phyloP scores from a whole-genome alignment of 2,329 filamentous ascomycete species.

The Cylindrodendrum hubeiense region DNA sequence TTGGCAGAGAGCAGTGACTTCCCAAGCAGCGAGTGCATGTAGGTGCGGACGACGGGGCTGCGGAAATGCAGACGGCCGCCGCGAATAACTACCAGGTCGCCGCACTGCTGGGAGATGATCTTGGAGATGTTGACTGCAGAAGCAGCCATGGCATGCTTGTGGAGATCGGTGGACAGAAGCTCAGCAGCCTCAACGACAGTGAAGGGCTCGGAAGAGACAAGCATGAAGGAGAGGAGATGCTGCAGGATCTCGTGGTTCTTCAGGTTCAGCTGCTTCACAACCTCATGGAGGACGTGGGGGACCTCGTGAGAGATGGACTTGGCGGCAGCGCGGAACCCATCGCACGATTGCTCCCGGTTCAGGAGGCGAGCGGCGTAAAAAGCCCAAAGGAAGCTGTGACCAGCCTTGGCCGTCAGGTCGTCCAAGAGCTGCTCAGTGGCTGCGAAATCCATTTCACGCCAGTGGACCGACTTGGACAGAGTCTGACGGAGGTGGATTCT shows the following conservation, averaged over 20 bases:
- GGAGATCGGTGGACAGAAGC: constrained; percentile 47
- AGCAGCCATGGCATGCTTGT: constrained; percentile 20
- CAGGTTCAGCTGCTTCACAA: constrained; percentile 26
- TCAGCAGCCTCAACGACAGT: constrained; percentile 48
- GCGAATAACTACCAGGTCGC: constrained; percentile 48
- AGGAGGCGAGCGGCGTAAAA: constrained; percentile 49
- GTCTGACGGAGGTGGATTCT: constrained; percentile 38
- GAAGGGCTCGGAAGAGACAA: constrained; percentile 49
- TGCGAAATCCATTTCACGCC: constrained; percentile 39
- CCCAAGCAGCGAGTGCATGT: constrained; percentile 49
- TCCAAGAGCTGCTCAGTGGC: constrained; percentile 45
- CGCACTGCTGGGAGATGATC: constrained; percentile 34
- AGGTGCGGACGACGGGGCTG: constrained; percentile 48
- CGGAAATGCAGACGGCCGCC: constrained; percentile 53
- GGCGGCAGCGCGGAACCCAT: constrained; percentile 15
- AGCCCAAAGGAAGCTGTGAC: constrained; percentile 54
- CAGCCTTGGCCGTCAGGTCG: constrained; percentile 48
- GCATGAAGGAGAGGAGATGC: constrained; percentile 50
- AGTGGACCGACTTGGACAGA: constrained; percentile 30
- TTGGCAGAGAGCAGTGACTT: constrained; percentile 48
- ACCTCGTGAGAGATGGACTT: constrained; percentile 30
- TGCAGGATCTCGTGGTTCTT: constrained; percentile 32
- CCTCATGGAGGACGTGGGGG: constrained; percentile 23
- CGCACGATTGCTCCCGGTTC: constrained; percentile 37
- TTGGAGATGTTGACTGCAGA: constrained; percentile 30